Percentiles rank a stretch among this genome's conserved stretches.
Conservation (phyloP, 2,329 filamentous ascomycete species). For the Trichoderma sp. region DNA sequence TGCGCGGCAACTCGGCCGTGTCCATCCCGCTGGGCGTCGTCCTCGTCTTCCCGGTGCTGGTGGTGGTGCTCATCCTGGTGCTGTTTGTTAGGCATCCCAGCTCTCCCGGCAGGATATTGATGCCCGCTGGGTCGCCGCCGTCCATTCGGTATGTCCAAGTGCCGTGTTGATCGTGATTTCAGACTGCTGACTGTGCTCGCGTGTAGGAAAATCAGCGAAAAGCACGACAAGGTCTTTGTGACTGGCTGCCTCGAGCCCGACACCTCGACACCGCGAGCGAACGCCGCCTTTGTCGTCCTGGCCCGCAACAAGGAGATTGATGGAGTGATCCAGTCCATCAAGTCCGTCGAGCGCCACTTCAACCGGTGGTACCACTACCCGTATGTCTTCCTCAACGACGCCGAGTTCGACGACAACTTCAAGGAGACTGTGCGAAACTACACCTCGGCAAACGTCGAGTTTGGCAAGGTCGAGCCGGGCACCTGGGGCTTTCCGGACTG, state of each 20-base stretch:
- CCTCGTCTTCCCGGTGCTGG: constrained; percentile 86
- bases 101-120: constrained; percentile 77
- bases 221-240: constrained; percentile 95
- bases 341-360: constrained; percentile 98
- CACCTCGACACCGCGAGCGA: constrained; percentile 77
- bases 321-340: constrained; percentile 93
- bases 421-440: constrained; percentile 86
- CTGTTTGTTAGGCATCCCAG: constrained; percentile 87
- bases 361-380: constrained; percentile 99
- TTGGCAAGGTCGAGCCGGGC: constrained; percentile 84
- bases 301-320: constrained; percentile 96
- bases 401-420: constrained; percentile 93
- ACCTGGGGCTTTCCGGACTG: constrained; percentile 98
- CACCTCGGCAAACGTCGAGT: constrained; percentile 85
- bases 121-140: constrained; percentile 85
- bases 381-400: constrained; percentile 97
- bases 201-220: constrained; percentile 88
- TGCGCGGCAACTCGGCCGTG: constrained; percentile 89
- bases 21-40: constrained; percentile 92
- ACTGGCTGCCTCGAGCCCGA: constrained; percentile 85
- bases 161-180: not conserved
- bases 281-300: constrained; percentile 93
- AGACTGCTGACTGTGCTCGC: constrained; percentile 29
- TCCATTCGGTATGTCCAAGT: constrained; percentile 72
- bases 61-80: constrained; percentile 86